Percentiles rank a stretch among this genome's conserved stretches.
phyloP scores from a whole-genome alignment of 495 filamentous ascomycete genomes.

The Neurospora sp. region DNA sequence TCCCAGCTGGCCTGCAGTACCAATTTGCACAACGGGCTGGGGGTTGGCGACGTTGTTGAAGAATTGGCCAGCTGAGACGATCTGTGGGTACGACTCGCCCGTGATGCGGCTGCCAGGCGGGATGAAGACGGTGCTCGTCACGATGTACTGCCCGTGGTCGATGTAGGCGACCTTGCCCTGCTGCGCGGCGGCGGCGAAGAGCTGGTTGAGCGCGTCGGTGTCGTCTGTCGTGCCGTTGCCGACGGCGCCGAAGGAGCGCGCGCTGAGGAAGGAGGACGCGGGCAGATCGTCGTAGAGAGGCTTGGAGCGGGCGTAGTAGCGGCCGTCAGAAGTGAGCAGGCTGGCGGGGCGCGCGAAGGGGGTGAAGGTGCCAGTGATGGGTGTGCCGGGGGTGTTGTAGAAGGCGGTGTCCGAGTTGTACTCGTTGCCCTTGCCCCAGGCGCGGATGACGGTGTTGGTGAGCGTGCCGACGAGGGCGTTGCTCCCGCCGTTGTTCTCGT shows the following conservation, averaged over 20 bases:
- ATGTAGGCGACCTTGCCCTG: constrained; percentile 65
- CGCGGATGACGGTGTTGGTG: constrained; percentile 38
- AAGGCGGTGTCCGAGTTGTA: constrained; percentile 24
- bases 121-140: constrained; percentile 67
- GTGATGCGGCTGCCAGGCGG: constrained; percentile 62
- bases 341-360: constrained; percentile 27
- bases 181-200: constrained; percentile 46
- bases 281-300: constrained; percentile 55
- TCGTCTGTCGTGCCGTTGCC: constrained; percentile 63
- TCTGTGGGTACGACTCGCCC: constrained; percentile 78
- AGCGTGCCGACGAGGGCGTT: constrained; percentile 47
- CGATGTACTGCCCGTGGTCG: constrained; percentile 72
- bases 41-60: constrained; percentile 62
- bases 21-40: constrained; percentile 60
- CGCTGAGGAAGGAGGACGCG: constrained; percentile 51
- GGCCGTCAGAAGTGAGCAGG: constrained; percentile 19
- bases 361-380: constrained; percentile 23
- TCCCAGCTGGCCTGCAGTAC: constrained; percentile 58
- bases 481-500: constrained; percentile 31
- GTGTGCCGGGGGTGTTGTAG: constrained; percentile 21
- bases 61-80: constrained; percentile 56
- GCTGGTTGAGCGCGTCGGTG: constrained; percentile 54
- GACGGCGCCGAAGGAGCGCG: constrained; percentile 59
- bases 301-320: constrained; percentile 55
- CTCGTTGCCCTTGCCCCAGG: constrained; percentile 32